Percentiles rank a stretch among this genome's conserved stretches.
Conservation (phyloP, 768 basidiomycete species). For the Amanita thiersii region DNA sequence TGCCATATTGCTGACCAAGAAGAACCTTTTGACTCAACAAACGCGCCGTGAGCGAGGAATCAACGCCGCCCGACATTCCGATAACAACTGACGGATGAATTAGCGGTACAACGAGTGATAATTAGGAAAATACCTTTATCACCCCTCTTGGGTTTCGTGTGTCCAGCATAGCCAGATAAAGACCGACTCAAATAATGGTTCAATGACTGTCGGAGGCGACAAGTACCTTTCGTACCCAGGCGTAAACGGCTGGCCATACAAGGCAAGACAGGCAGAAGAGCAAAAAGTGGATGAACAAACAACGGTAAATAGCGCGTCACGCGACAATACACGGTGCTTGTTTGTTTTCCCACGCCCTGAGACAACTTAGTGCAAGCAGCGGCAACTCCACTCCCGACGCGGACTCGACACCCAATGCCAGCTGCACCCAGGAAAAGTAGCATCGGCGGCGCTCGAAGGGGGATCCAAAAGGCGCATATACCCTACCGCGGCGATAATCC, state of each 20-base stretch:
- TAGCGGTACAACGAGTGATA: not conserved
- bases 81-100: constrained; percentile 54
- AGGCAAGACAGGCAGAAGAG: no score
- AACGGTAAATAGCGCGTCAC: constrained; percentile 7
- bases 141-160: constrained; percentile 8
- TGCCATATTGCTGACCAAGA: not conserved
- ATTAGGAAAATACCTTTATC: constrained; percentile 9
- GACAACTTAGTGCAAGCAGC: not conserved
- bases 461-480: constrained; percentile 57
- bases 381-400: not conserved
- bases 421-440: constrained; percentile 40
- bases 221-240: not conserved
- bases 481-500: constrained; percentile 76
- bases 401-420: constrained; percentile 24
- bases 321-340: no score
- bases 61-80: constrained; percentile 94
- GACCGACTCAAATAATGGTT: constrained; percentile 1
- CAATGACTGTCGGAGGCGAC: not conserved
- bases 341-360: constrained; percentile 11
- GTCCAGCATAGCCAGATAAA: not conserved
- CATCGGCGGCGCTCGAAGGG: constrained; percentile 38
- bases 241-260: not conserved
- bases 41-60: constrained; percentile 84
- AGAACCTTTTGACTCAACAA: constrained; percentile 61
- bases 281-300: not conserved